Evolutionary conservation across 2,329 filamentous ascomycete species (phyloP).

Genomic region (Colletotrichum lentis): DNA sequence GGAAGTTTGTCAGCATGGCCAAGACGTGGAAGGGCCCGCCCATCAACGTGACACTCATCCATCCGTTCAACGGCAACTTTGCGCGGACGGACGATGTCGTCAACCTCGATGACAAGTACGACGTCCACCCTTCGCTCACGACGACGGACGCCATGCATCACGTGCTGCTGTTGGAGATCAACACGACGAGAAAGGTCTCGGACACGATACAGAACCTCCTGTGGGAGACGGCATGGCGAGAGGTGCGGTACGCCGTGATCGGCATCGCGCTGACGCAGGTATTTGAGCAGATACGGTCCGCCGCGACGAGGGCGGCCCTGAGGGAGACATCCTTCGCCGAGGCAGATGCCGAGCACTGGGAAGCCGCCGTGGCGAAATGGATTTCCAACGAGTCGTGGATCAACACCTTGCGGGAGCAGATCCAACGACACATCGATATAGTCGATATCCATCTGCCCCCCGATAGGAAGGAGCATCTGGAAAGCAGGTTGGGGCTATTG

Average conservation of each 20-base stretch:
- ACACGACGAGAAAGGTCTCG: constrained; percentile 36
- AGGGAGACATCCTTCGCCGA: background rate
- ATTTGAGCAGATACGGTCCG: constrained; percentile 34
- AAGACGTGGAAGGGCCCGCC: constrained; percentile 42
- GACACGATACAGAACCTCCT: constrained; percentile 42
- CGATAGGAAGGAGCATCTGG: constrained; percentile 32
- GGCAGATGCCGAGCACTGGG: constrained; percentile 31
- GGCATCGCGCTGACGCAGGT: constrained; percentile 40
- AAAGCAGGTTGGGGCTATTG: constrained; percentile 33
- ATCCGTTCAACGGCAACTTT: constrained; percentile 42
- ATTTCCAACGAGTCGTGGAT: constrained; percentile 38
- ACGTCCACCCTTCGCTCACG: constrained; percentile 43
- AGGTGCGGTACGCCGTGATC: constrained; percentile 43
- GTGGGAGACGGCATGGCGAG: constrained; percentile 44
- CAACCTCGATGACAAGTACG: constrained; percentile 44
- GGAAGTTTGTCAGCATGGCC: constrained; percentile 40
- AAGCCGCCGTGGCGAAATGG: constrained; percentile 38
- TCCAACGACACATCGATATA: constrained; percentile 43
- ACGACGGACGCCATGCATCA: constrained; percentile 44
- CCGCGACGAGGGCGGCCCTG: background rate
- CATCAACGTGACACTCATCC: constrained; percentile 42
- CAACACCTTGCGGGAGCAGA: constrained; percentile 41
- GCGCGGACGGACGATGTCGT: constrained; percentile 38
- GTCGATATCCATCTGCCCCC: constrained; percentile 40
- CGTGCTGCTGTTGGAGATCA: constrained; percentile 42